phyloP scores from a whole-genome alignment of 2,329 filamentous ascomycete species.

The Claviceps spartinae region DNA sequence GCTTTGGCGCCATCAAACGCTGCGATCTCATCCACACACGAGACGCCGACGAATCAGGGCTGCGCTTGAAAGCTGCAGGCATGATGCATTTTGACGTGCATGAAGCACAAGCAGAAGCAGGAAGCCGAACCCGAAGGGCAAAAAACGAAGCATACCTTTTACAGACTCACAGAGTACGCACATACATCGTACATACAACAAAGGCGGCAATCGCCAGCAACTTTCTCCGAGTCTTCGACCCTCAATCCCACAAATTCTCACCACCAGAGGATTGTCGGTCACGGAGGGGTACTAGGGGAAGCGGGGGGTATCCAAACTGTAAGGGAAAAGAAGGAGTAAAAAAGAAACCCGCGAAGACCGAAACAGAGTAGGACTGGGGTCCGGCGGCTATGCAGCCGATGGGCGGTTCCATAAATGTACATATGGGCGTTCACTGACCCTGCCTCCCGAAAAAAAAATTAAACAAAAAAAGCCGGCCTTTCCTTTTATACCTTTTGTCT shows the following conservation, averaged over 20 bases:
- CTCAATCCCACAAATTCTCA: neutral
- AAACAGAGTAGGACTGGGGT: neutral
- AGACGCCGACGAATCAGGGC: no score
- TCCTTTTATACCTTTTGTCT: neutral
- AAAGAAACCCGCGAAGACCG: neutral
- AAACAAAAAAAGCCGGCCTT: neutral
- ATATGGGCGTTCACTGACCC: neutral
- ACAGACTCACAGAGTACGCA: no score
- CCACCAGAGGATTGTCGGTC: neutral
- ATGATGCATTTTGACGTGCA: no score
- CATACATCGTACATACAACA: no score
- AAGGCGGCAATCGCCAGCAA: no score
- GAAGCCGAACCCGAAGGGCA: no score
- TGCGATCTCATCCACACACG: no score
- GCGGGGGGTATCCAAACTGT: neutral
- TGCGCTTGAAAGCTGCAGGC: no score
- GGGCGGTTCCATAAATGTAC: neutral
- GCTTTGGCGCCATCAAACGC: no score
- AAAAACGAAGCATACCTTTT: no score
- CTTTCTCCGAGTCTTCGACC: no score
- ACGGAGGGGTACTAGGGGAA: neutral
- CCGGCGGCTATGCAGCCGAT: neutral
- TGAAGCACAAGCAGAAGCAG: no score
- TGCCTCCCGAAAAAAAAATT: neutral
- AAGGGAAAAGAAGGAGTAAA: neutral